Conservation (phyloP, 257 asterid species). For the Solanum pinnatisectum region DNA sequence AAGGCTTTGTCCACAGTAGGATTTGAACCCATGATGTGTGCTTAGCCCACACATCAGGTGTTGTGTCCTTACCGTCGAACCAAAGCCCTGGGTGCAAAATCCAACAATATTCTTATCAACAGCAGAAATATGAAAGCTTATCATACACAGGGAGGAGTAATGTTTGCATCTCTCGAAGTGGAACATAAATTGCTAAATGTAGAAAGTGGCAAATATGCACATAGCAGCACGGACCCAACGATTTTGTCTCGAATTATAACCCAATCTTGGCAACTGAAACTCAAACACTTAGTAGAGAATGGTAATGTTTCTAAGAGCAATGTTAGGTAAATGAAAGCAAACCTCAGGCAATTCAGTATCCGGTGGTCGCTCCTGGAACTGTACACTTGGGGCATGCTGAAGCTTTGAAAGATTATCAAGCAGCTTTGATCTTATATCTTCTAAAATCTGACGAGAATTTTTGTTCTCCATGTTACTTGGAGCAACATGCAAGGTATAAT, state of each 20-base stretch:
- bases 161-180: not conserved
- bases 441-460: slow-evolving; percentile 34
- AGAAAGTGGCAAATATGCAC: not conserved
- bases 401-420: slow-evolving; percentile 45
- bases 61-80: not conserved
- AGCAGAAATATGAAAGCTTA: not conserved
- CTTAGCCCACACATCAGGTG: not conserved
- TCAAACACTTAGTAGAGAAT: not conserved
- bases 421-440: slow-evolving; percentile 31
- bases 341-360: slow-evolving; percentile 49
- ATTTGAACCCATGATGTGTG: not conserved
- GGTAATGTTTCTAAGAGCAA: not conserved
- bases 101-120: not conserved
- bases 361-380: slow-evolving; percentile 49
- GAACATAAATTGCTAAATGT: not conserved
- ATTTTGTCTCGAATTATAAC: not conserved
- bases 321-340: not conserved
- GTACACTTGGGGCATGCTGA: slow-evolving; percentile 56
- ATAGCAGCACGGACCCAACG: not conserved
- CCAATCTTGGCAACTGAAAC: not conserved
- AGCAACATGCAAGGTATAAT: slow-evolving; percentile 37
- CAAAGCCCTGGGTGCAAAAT: not conserved
- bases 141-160: not conserved
- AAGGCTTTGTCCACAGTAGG: not conserved
- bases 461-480: slow-evolving; percentile 57